Evolutionary conservation across 768 basidiomycete genomes (phyloP).

Genomic region (Russula dissimulans): DNA sequence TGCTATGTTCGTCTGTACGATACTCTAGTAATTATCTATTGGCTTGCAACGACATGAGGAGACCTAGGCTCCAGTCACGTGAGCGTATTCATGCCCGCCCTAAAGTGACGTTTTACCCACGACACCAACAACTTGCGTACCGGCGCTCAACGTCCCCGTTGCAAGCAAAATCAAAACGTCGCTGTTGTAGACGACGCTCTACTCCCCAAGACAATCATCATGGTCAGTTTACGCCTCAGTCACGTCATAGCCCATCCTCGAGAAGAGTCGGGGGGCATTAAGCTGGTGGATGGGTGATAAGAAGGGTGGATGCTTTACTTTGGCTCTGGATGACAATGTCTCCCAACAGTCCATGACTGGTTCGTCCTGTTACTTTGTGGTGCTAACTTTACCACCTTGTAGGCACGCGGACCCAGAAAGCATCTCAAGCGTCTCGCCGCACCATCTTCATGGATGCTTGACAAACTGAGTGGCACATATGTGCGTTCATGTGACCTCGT

Average conservation of each 20-base stretch:
- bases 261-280: constrained; percentile 1
- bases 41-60: too few species aligned
- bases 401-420: constrained; percentile 99
- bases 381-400: constrained; percentile 23
- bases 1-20: background rate
- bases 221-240: constrained; percentile 27
- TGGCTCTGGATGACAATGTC: constrained; percentile 23
- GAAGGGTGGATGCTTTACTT: constrained; percentile 27
- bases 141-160: background rate
- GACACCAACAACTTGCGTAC: constrained; percentile 3
- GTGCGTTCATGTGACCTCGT: constrained; percentile 37
- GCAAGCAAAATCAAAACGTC: constrained; percentile 21
- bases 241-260: background rate
- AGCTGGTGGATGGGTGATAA: constrained; percentile 2
- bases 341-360: constrained; percentile 9
- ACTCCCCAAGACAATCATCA: constrained; percentile 28
- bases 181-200: constrained; percentile 28
- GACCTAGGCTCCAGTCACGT: background rate
- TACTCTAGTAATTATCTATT: background rate
- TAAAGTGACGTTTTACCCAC: constrained; percentile 15
- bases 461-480: constrained; percentile 94
- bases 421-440: constrained; percentile 97
- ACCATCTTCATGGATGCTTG: constrained; percentile 99
- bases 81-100: background rate
- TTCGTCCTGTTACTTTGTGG: constrained; percentile 1